Percentiles rank a stretch among this genome's conserved stretches.
Evolutionary conservation across 106 monocot genomes (phyloP).

Genomic region (Dendrobium huoshanense): DNA sequence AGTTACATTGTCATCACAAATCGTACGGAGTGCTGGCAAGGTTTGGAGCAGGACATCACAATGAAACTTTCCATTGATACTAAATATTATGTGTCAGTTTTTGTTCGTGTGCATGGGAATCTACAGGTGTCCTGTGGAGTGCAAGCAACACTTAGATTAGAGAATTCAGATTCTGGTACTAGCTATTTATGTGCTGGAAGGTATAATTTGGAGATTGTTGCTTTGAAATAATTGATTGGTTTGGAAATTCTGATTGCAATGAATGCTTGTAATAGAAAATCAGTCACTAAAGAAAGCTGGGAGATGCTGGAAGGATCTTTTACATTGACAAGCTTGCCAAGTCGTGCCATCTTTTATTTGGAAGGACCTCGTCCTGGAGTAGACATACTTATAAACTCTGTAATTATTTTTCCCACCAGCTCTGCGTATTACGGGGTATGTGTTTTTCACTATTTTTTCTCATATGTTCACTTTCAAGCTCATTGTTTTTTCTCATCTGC

Average conservation of each 20-base stretch:
- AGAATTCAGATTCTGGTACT: conserved; percentile 31
- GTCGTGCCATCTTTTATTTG: conserved; percentile 44
- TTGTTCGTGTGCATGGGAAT: conserved; percentile 55
- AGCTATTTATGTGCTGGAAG: conserved; percentile 50
- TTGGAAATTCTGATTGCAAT: conserved; percentile 4
- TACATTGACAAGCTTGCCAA: conserved; percentile 37
- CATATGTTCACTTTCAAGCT: not conserved
- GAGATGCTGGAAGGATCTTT: conserved; percentile 65
- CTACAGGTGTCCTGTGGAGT: conserved; percentile 28
- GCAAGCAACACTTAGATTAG: conserved; percentile 52
- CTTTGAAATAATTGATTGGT: conserved; percentile 3
- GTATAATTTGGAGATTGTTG: conserved; percentile 24
- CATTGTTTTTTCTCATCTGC: no score
- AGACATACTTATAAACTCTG: conserved; percentile 53
- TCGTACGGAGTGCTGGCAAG: conserved; percentile 76
- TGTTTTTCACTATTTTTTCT: not conserved
- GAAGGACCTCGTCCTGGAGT: conserved; percentile 62
- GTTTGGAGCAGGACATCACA: conserved; percentile 83
- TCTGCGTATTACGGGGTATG: conserved; percentile 30
- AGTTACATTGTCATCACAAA: conserved; percentile 63
- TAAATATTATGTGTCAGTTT: conserved; percentile 45
- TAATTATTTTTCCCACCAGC: conserved; percentile 24
- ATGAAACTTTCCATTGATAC: conserved; percentile 28
- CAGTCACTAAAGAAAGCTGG: conserved; percentile 37
- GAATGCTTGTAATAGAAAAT: conserved; percentile 20